phyloP scores from a whole-genome alignment of 495 filamentous ascomycete genomes.

The Hypoxylon perforatum region DNA sequence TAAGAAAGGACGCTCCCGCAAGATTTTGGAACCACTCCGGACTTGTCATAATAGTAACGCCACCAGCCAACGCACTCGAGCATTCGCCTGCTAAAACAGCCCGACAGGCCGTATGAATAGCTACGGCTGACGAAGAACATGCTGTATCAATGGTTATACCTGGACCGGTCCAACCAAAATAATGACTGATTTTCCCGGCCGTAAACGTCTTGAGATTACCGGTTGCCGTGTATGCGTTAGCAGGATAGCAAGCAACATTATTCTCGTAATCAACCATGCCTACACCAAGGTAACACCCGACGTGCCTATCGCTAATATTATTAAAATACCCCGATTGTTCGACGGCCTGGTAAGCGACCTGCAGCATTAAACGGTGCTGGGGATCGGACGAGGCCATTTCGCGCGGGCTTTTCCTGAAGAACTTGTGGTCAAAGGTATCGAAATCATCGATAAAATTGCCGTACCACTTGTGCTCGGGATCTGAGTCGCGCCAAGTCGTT shows the following conservation, averaged over 20 bases:
- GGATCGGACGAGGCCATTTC: constrained; percentile 57
- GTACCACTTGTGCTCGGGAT: constrained; percentile 40
- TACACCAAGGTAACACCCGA: constrained; percentile 43
- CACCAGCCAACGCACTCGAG: constrained; percentile 49
- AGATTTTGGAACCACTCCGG: constrained; percentile 45
- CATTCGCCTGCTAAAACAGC: constrained; percentile 54
- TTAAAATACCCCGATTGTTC: constrained; percentile 43
- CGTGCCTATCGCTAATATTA: not conserved
- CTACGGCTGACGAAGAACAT: constrained; percentile 59
- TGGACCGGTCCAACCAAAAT: constrained; percentile 62
- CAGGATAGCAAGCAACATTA: constrained; percentile 28
- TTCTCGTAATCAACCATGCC: constrained; percentile 29
- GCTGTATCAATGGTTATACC: constrained; percentile 62
- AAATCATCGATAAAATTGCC: constrained; percentile 40
- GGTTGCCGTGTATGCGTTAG: constrained; percentile 28
- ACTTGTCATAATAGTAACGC: constrained; percentile 19
- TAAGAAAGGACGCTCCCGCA: constrained; percentile 13
- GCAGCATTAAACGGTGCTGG: constrained; percentile 53
- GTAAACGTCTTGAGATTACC: constrained; percentile 29
- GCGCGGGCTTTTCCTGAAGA: constrained; percentile 56
- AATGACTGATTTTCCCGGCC: constrained; percentile 44
- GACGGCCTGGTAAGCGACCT: constrained; percentile 58
- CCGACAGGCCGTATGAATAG: constrained; percentile 54
- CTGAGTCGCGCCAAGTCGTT: not conserved
- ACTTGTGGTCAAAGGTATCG: constrained; percentile 57